phyloP scores from a whole-genome alignment of 2,329 filamentous ascomycete genomes.

The Coniochaeta pulveracea region DNA sequence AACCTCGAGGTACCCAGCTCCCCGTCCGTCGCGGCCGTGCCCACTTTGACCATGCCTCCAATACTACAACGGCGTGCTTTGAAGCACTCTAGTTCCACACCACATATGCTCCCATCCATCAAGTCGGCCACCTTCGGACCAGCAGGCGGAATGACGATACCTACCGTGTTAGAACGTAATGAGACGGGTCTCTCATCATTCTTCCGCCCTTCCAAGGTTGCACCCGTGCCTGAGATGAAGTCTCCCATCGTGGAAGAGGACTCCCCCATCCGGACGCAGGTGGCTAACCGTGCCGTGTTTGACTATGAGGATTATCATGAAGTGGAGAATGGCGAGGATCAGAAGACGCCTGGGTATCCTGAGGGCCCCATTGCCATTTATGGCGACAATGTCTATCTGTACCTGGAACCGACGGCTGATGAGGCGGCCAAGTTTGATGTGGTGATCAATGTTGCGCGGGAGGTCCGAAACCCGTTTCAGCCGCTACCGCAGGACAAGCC shows the following conservation, averaged over 20 bases:
- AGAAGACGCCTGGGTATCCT: constrained; percentile 73
- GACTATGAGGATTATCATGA: constrained; percentile 52
- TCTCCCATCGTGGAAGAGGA: constrained; percentile 40
- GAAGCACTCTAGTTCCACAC: constrained; percentile 58
- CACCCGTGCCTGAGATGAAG: constrained; percentile 20
- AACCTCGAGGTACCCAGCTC: constrained; percentile 44
- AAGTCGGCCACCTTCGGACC: constrained; percentile 51
- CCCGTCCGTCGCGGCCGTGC: constrained; percentile 26
- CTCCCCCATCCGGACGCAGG: constrained; percentile 47
- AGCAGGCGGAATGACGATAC: constrained; percentile 51
- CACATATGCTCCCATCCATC: constrained; percentile 50
- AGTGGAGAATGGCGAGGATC: constrained; percentile 63
- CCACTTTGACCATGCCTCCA: constrained; percentile 30
- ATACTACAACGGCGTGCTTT: constrained; percentile 51
- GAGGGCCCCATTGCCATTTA: constrained; percentile 76
- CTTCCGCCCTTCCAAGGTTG: constrained; percentile 37
- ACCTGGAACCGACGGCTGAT: constrained; percentile 67
- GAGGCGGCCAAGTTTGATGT: constrained; percentile 71
- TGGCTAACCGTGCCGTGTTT: constrained; percentile 47
- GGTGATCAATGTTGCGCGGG: constrained; percentile 73
- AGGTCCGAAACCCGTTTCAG: constrained; percentile 67
- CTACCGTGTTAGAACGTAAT: constrained; percentile 47
- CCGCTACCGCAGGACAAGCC: constrained; percentile 14
- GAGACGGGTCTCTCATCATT: constrained; percentile 49
- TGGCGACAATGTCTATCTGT: constrained; percentile 65